Evolutionary conservation across 225 moss, liverwort and hornwort genomes (phyloP).

Genomic region (Rhytidiadelphus loreus): DNA sequence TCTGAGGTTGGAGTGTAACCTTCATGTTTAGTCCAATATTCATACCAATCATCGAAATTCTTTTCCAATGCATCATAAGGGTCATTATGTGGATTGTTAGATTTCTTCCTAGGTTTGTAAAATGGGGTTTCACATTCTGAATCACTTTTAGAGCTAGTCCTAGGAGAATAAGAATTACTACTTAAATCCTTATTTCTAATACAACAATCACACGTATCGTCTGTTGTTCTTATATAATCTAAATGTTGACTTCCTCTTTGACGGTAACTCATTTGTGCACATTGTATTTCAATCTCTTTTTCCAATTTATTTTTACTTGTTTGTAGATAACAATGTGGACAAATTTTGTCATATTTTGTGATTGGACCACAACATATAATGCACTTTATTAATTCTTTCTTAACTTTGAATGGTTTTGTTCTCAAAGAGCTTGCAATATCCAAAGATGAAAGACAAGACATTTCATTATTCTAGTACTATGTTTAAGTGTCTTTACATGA

Average conservation of each 20-base stretch:
- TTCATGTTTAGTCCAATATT: conserved; percentile 18
- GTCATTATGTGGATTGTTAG: not conserved
- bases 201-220: conserved; percentile 1
- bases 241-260: not conserved
- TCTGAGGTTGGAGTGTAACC: not conserved
- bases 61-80: conserved; percentile 3
- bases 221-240: not conserved
- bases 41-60: conserved; percentile 18
- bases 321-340: not conserved
- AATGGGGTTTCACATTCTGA: not conserved
- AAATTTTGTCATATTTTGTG: not conserved
- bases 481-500: not conserved
- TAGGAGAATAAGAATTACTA: not conserved
- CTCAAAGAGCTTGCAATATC: not conserved
- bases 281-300: not conserved
- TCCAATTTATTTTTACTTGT: not conserved
- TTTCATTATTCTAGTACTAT: not conserved
- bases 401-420: not conserved
- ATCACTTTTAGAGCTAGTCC: conserved; percentile 3
- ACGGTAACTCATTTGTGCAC: conserved; percentile 11
- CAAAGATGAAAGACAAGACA: not conserved
- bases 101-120: not conserved
- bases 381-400: not conserved
- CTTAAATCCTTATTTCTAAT: not conserved
- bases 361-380: not conserved